Base-by-base conservation (phyloP, 2,329 filamentous ascomycete species). In the Tolypocladium ovalisporum region DNA sequence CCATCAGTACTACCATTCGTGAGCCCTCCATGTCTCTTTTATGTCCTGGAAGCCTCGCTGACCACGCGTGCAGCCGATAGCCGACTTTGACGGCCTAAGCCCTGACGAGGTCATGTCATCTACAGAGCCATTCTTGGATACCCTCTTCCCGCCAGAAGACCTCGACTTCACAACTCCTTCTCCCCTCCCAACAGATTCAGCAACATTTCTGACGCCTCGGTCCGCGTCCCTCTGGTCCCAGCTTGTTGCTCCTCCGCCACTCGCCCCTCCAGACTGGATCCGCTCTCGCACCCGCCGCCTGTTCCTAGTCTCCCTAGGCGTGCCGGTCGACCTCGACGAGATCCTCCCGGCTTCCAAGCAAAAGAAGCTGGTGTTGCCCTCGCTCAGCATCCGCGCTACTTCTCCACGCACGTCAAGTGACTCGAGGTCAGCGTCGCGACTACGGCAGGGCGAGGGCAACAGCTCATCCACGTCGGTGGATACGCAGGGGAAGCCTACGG, bases 241-340 rank as follows among this genome's bases (percentile, higher is more conserved):
- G 75, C 84, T 99, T 5, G 90, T 97, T 35, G 93, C 93, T 2
- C 93, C 94, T 24, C 94, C 94, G 2, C 92, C 94, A 2, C 83
- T 99, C 40, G 91, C 96, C 66, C 94, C 94, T 7, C 93, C 94
- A 0, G 94, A 99, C 72, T 99, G 94, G 94, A 95, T 97, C 59
- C 90, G 94, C 62, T 96, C 91, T 55, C 89, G 92, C 55, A 99
- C 96, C 65, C 86, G 94, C 56, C 89, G 94, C 34, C 83, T 99
- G 32, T 99, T 99, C 70, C 84, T 99, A 47, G 92, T 99, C 56
- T 97, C 92, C 1, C 83, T 99, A 0, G 94, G 94, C 22, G 94
- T 99, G 0, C 94, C 94, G 1, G 90, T 99, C 51, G 94, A 99
- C 66, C 80, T 99, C 0, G 94, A 99, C 72, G 94, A 99, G 75